Evolutionary conservation across 176 grass and related monocot species (phyloP).

Genomic region (Rhynchospora pubera): DNA sequence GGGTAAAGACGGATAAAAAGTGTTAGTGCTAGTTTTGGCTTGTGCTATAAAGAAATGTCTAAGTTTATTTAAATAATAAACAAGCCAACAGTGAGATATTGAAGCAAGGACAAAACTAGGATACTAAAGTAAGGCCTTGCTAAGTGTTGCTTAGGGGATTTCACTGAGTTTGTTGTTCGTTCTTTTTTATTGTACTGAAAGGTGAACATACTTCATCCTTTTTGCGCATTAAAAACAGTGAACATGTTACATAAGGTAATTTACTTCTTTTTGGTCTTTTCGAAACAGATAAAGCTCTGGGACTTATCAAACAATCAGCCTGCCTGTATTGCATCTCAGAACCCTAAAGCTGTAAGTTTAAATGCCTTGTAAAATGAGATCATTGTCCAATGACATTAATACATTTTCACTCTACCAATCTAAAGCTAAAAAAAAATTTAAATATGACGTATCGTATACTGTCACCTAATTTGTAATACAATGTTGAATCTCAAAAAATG

Average conservation of each 20-base stretch:
- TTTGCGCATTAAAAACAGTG: no score
- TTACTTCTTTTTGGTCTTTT: slow-evolving; percentile 1
- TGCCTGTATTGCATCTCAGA: slow-evolving; percentile 34
- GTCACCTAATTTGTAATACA: no score
- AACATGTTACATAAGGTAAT: background rate
- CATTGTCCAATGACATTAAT: background rate
- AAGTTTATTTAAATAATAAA: background rate
- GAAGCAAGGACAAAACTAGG: background rate
- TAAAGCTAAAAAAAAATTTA: no score
- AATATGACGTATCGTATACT: no score
- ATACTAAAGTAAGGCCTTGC: background rate
- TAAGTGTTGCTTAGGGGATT: no score
- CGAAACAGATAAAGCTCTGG: slow-evolving; percentile 43
- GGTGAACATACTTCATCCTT: no score
- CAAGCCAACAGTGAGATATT: background rate
- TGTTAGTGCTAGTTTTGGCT: background rate
- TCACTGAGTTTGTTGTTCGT: no score
- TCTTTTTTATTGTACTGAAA: no score
- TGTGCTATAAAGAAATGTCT: background rate
- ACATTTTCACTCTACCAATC: no score
- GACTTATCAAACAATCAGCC: slow-evolving; percentile 42
- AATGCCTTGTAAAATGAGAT: background rate
- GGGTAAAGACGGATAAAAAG: background rate
- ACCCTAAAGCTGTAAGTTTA: slow-evolving; percentile 37
- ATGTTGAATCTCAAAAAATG: no score